These are phyloP conservation scores for Coriolopsis trogii DNA, from an alignment of 1,284 basidiomycete genomes.

Conservation along the genomic window DNA sequence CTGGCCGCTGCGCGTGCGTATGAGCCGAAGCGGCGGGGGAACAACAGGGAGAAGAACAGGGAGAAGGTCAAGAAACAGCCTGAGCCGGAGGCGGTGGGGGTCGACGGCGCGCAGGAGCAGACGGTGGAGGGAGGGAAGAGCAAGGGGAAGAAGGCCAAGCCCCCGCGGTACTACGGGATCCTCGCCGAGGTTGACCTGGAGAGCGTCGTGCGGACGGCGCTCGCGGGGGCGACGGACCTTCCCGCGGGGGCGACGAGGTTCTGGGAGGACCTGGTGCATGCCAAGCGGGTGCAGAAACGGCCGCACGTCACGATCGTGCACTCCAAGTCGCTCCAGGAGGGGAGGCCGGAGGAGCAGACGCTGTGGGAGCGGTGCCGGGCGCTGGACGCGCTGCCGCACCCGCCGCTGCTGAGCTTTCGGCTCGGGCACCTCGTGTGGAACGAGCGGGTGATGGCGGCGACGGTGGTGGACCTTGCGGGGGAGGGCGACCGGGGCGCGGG, in stretches of 20 bases:
- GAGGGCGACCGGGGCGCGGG: constrained; percentile 36
- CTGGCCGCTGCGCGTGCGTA: constrained; percentile 60
- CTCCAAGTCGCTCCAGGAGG: constrained; percentile 54
- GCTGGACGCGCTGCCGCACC: constrained; percentile 44
- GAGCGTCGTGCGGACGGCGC: constrained; percentile 43
- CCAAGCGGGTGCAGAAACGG: constrained; percentile 53
- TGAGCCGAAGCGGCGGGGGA: constrained; percentile 36
- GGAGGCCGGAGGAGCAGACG: constrained; percentile 41
- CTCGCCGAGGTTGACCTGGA: constrained; percentile 72
- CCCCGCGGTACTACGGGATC: constrained; percentile 76
- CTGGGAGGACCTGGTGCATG: constrained; percentile 51
- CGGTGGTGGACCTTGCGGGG: constrained; percentile 59
- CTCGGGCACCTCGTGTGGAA: constrained; percentile 79
- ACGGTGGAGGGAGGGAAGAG: constrained; percentile 24
- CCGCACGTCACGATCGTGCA: constrained; percentile 94
- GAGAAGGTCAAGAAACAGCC: constrained; percentile 3
- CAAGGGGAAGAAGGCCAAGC: constrained; percentile 31
- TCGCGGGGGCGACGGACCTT: constrained; percentile 42
- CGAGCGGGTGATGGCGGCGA: constrained; percentile 78
- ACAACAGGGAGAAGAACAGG: constrained; percentile 28
- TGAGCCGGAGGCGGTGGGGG: too few species aligned
- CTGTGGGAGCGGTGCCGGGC: constrained; percentile 71
- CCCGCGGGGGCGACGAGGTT: constrained; percentile 42
- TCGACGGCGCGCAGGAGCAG: too few species aligned
- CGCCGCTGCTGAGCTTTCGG: constrained; percentile 63